Evolutionary conservation across 768 basidiomycete genomes (phyloP), one percentile per base, ranked within the genome.

Genomic region (Rhodotorula kratochvilovae): DNA sequence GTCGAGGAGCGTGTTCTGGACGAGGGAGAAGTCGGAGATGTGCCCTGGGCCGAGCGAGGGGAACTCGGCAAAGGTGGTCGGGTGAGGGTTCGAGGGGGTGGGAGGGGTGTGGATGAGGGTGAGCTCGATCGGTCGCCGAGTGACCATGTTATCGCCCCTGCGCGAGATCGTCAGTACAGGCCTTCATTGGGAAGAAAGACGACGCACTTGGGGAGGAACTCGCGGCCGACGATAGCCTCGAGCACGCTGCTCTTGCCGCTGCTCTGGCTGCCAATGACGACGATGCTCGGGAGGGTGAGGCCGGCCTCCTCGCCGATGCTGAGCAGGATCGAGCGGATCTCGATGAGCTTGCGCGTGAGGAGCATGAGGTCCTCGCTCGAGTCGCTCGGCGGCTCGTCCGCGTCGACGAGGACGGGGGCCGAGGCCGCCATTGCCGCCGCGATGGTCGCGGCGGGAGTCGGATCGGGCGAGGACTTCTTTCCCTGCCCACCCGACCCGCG

Each of bases 131-230:
- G 96, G 96, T 64, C 96, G 88, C 1, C 96, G 89, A 4, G 96
- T 99, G 45, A 98, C 96, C 96, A 99, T 99, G 81, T 98, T 98
- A 81, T 92, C 89, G 66, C 96, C 96, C 82, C 95, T 98, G 78
- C 27, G 58, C 42, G 16, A 46, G 19, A 23, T 6, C 16, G 10
- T 36, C 27, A 71, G 39, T 59, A 23, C 16, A 55, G 21, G 17
- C 35, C 36, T 1, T 16, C 3, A 42, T 1, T 5, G 21, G 35
- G 21, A 60, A 50, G 31, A 35, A 35, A 16, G 11, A 5, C n/a
- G 3, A 84, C 92, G 74, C 78, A 97, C 95, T 99, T 99, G 33
- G 96, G 96, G 46, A 99, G 83, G 79, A 99, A 99, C 80, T 98
- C 92, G 68, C 96, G 92, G 1, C 96, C 96, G 39, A 99, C 96